Evolutionary conservation across 768 basidiomycete genomes (phyloP), one percentile per base, ranked within the genome.

Genomic region (Leccinum barrowsii): DNA sequence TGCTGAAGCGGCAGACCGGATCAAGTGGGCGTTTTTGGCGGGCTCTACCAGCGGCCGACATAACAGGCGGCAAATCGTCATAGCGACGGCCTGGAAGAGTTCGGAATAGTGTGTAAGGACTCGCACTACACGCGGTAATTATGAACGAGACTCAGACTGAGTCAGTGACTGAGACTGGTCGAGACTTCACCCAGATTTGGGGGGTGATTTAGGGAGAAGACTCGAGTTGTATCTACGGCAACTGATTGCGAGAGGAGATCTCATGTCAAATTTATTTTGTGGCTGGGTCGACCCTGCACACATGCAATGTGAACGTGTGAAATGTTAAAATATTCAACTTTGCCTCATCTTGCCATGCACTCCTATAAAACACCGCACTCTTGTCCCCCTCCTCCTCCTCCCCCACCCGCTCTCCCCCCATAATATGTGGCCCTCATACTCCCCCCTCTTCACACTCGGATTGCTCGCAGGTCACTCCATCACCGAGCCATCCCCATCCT

Each of bases 401-500:
- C 21, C 47, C 35, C 2, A 28, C 28, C 28, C 28, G 28, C 32
- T 44, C 32, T 34, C 32, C 24, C 28, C 5, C 49, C 12, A 44
- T 52, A 50, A 68, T 63, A 68, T 66, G 55, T 47, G 63, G 24
- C 32, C 67, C 2, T 67, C 61, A 2, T 86, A 87, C 63, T 85
- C 84, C 0, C 79, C 83, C 46, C 82, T 87, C 73, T 87, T 87
- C 80, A 87, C 82, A 4, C 81, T 79, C 4, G 85, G 85, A 46
- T 76, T 85, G 40, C 73, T 84, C 37, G 78, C 78, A 13, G 76
- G 77, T 35, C 64, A 58, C 22, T 40, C 52, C 53, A 49, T 21
- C 21, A 2, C 32, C 60, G 37, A 40, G 7, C 37, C 37, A n/a
- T 19, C 10, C 13, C 57, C 22, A 2, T 44, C 37, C 1, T 12